Evolutionary conservation across 129 eudicot species (phyloP), one percentile per base, ranked within the genome.

Genomic region (Artemisia tridentata): DNA sequence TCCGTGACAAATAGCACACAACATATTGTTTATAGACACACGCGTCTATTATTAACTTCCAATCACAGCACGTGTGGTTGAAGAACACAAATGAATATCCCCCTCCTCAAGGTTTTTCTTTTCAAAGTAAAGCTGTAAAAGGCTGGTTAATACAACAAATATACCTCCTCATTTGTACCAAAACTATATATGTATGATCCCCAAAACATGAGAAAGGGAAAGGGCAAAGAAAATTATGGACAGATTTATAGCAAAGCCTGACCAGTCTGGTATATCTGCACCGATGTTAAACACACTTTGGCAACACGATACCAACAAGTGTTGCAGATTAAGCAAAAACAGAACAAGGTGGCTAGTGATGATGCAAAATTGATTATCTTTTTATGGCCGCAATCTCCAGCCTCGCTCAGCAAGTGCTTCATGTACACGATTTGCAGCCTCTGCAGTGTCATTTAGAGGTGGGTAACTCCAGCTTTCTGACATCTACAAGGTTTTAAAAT

Each of bases 381-480:
- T 38, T 73, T 89, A 88, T 38, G 95, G 86, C 65, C 91, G 84
- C 73, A 92, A 80, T 78, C 83, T 84, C 96, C 98, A 92, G 67
- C 96, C 98, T 49, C 98, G 90, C 29, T 87, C 90, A 54, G 90
- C 95, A 78, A 93, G 87, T 65, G 96, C 98, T 76, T 89, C 82
- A 58, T 72, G 96, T 48, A 89, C 91, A 58, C 85, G 91, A 25
- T 72, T 83, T 38, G 95, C 98, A 67, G 95, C 98, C 68, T 86
- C 96, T 13, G 92, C 95, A 19, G 98, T 89, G 79, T 93, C 98
- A 45, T 85, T 89, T 11, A 93, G 78, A 9, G 96, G 98, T 7
- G 98, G 98, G 66, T 93, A 93, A 78, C 98, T 89, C 98, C 98
- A 93, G 80, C 83, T 87, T 68, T 89, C 96, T 67, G 96, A 83